These are phyloP conservation scores for Laetiporus sulphureus DNA, from an alignment of 1,284 basidiomycete genomes.

Conservation along the genomic window DNA sequence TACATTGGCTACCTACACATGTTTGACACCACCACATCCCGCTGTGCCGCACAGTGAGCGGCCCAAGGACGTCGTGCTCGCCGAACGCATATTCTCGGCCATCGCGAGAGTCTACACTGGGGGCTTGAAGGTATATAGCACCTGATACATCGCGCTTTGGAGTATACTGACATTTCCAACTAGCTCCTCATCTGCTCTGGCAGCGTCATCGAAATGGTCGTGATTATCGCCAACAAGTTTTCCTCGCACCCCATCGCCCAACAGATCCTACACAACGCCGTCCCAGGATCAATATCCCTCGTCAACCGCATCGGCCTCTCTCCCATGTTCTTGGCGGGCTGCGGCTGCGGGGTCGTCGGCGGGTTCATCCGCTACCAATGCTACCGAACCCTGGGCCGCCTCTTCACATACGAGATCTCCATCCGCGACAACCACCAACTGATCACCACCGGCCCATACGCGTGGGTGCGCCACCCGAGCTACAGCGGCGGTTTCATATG, in stretches of 20 bases:
- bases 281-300: neutral
- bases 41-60: neutral
- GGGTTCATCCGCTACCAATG: constrained; percentile 4
- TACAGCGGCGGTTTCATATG: constrained; percentile 1
- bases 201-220: neutral
- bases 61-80: neutral
- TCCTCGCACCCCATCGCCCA: neutral
- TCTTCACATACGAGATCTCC: constrained; percentile 9
- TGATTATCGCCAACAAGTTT: constrained; percentile 1
- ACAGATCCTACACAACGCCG: neutral
- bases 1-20: neutral
- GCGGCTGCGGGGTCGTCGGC: neutral
- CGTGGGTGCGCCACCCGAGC: constrained; percentile 7
- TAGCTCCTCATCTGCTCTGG: constrained; percentile 1
- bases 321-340: neutral
- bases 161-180: neutral
- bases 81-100: constrained; percentile 1
- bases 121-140: constrained; percentile 1
- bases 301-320: neutral
- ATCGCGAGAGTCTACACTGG: neutral
- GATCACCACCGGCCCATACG: constrained; percentile 8
- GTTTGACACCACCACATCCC: constrained; percentile 3
- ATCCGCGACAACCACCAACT: constrained; percentile 5
- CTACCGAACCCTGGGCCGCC: constrained; percentile 3
- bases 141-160: neutral